Percentiles rank a stretch among this genome's conserved stretches.
These are phyloP conservation scores for Leccinum broughii DNA, from an alignment of 768 basidiomycete genomes.

Conservation along the genomic window DNA sequence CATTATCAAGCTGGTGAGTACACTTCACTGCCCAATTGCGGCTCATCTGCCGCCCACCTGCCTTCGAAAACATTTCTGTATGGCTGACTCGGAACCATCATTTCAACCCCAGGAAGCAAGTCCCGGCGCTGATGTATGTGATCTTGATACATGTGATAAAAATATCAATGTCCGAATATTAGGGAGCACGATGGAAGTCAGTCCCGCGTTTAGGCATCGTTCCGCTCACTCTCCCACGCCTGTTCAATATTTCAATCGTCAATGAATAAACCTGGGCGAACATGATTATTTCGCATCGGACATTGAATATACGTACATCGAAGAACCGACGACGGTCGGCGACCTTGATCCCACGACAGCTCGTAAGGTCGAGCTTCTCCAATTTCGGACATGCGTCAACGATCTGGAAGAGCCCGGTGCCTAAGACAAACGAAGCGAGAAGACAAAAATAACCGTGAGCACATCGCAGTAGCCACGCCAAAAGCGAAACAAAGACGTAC, in stretches of 20 bases:
- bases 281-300: background rate
- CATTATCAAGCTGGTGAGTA: too few relatives aligned
- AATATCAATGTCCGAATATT: background rate
- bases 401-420: slow-evolving; percentile 52
- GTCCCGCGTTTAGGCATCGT: background rate
- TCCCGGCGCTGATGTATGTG: background rate
- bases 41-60: background rate
- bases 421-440: slow-evolving; percentile 33
- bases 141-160: background rate
- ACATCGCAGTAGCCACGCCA: background rate
- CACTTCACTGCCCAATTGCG: too few relatives aligned
- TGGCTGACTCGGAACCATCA: background rate
- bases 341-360: slow-evolving; percentile 62
- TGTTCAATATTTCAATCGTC: background rate
- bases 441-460: background rate
- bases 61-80: background rate
- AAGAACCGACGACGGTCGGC: slow-evolving; percentile 66
- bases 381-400: slow-evolving; percentile 58
- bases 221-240: slow-evolving; percentile 30
- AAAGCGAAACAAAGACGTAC: background rate
- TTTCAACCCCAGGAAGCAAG: background rate
- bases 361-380: slow-evolving; percentile 59
- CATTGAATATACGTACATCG: slow-evolving; percentile 39
- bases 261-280: background rate
- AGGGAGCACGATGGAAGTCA: background rate